Base-by-base conservation (phyloP, 345 rosid genomes). In the Durio zibethinus region DNA sequence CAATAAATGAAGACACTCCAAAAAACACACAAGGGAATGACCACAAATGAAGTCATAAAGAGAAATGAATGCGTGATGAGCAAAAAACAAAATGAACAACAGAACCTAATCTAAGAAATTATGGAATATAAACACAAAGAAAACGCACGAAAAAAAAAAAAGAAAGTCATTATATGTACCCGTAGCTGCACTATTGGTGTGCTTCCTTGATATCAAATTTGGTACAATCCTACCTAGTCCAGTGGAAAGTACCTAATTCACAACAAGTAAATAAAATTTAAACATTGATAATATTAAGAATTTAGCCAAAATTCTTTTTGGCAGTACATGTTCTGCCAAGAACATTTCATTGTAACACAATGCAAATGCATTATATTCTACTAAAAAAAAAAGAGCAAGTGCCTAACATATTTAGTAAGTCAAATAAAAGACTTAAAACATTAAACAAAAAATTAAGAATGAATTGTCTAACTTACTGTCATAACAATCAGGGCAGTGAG, bases 151-250 rank as follows among this genome's bases (percentile, higher is more conserved):
- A 33, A 66, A 72, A 33, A 72, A 33, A 66, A 72, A 33, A 11
- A 74, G 25, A 69, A 45, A 15, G n/a, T 27, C 12, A 16, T 72
- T 25, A 77, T 42, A 35, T 14, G 66, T 81, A 96, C 99, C 93
- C 79, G 99, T 96, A 77, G 99, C 99, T 14, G 99, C 99, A 70
- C 95, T 94, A 76, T 97, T 97, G 50, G 98, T 97, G 83, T 97
- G 98, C 89, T 97, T 97, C 82, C 99, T 92, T 40, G 99, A 97
- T 79, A 97, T 97, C 91, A 97, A 85, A 84, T 97, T 97, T 1
- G 99, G 99, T 67, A 97, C 98, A 72, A 97, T 94, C 87, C 99
- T 91, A 75, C 99, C 99, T 43, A 97, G 89, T 87, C 99, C 99
- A 81, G 99, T 97, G 70, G 99, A 97, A 78, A 97, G 97, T 65